Evolutionary conservation across 176 grass and related monocot species (phyloP), one percentile per base, ranked within the genome.

Genomic region (Elymus sibiricus): DNA sequence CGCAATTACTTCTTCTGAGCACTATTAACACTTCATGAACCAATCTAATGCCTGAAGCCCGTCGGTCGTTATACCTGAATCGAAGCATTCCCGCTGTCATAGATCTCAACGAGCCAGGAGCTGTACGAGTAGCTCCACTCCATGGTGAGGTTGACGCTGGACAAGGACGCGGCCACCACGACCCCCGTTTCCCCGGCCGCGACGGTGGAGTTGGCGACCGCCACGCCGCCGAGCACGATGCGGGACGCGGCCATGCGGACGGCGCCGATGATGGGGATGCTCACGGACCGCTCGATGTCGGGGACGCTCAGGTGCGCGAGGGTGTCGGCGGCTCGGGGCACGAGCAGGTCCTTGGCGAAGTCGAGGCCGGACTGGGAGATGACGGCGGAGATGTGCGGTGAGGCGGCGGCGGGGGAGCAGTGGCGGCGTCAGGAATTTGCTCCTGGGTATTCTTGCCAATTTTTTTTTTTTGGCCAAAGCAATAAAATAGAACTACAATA

Each of bases 331-430:
- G 83, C 93, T 65, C 71, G 80, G 76, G 91, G 84, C 42, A 98
- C 83, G 22, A 98, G 75, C 44, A 98, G 85, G 71, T 95, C 86
- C 83, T 98, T 98, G 68, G 83, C 92, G 64, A 95, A 98, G 81
- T 86, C 84, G 56, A 98, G 93, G 69, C 96, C 96, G 6, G 92
- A 85, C 69, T 95, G 92, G 22, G 93, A 95, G 86, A 98, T 86
- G 47, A 86, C 67, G 38, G 71, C 84, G 49, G 96, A 95, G 86
- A 98, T 91, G 86, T 90, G 94, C 3, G 86, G 55, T 56, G 87
- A 43, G 63, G 70, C 74, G 37, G 64, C 22, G 44, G 71, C 53
- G 9, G 75, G 21, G n/a, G n/a, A n/a, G n/a, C n/a, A n/a, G n/a
- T n/a, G n/a, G n/a, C n/a, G n/a, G n/a, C n/a, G n/a, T n/a, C n/a